Evolutionary conservation across 225 moss, liverwort and hornwort genomes (phyloP).

Genomic region (Asterella californica): DNA sequence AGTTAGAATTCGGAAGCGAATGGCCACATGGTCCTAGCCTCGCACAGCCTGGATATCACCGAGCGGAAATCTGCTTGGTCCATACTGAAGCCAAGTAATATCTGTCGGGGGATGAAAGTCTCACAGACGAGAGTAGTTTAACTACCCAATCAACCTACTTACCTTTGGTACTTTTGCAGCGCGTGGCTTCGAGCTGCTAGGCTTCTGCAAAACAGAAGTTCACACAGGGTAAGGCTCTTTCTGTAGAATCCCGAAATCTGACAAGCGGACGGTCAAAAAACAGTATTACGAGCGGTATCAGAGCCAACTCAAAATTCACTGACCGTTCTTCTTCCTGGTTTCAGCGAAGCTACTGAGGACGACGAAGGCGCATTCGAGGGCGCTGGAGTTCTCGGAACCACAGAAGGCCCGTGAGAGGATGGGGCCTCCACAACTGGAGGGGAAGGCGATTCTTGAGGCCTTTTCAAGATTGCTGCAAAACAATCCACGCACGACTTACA

Average conservation of each 20-base stretch:
- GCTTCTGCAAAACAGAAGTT: conserved; percentile 52
- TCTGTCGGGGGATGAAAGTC: not conserved
- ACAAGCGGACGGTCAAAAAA: not conserved
- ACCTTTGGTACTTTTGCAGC: conserved; percentile 68
- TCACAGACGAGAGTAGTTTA: not conserved
- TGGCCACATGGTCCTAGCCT: not conserved
- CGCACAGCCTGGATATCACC: not conserved
- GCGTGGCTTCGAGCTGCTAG: conserved; percentile 62
- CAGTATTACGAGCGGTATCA: too few relatives aligned
- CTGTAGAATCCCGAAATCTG: too few relatives aligned
- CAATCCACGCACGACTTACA: not conserved
- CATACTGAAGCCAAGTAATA: not conserved
- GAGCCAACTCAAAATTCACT: not conserved
- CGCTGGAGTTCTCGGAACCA: conserved; percentile 37
- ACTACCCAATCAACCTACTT: not conserved
- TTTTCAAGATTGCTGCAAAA: conserved; percentile 72
- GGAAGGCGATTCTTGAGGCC: conserved; percentile 60
- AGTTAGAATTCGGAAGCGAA: not conserved
- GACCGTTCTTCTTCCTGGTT: conserved; percentile 72
- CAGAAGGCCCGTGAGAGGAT: conserved; percentile 32
- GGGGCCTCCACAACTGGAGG: conserved; percentile 40
- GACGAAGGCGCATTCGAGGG: conserved; percentile 57
- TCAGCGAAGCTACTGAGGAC: conserved; percentile 53
- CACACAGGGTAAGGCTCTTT: not conserved
- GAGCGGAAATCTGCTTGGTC: not conserved